Percentiles rank a stretch among this genome's conserved stretches.
phyloP scores from a whole-genome alignment of 2,329 filamentous ascomycete genomes.

The Colletotrichum sidae region DNA sequence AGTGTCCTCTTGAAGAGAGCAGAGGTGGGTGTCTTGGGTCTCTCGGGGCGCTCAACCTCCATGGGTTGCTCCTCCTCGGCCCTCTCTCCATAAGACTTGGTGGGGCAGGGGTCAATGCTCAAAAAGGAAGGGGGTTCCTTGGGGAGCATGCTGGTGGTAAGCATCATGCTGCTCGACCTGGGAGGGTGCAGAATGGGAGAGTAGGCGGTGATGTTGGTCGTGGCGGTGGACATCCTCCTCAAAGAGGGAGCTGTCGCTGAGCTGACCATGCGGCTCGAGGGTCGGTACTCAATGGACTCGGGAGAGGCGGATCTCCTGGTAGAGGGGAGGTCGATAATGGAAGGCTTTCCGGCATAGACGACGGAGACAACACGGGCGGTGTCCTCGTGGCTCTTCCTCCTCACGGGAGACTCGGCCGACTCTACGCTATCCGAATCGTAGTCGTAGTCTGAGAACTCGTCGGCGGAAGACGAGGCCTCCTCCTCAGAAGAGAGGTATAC shows the following conservation, averaged over 20 bases:
- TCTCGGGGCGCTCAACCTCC: slow-evolving; percentile 47
- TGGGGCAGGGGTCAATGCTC: slow-evolving; percentile 65
- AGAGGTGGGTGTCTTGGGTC: slow-evolving; percentile 58
- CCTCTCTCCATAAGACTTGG: slow-evolving; percentile 47
- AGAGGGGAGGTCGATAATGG: slow-evolving; percentile 61
- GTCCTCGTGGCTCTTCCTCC: slow-evolving; percentile 61
- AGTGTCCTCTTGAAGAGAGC: slow-evolving; percentile 64
- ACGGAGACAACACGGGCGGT: slow-evolving; percentile 71
- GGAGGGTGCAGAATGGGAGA: slow-evolving; percentile 50
- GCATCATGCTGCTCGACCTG: slow-evolving; percentile 57
- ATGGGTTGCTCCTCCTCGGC: slow-evolving; percentile 43
- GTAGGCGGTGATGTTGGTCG: slow-evolving; percentile 47
- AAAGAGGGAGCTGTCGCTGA: slow-evolving; percentile 45
- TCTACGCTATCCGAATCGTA: slow-evolving; percentile 53
- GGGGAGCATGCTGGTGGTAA: slow-evolving; percentile 44
- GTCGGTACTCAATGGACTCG: slow-evolving; percentile 49
- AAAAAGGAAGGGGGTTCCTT: slow-evolving; percentile 61
- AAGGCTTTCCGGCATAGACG: slow-evolving; percentile 69
- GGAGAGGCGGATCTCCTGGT: slow-evolving; percentile 57
- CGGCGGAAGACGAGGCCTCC: slow-evolving; percentile 71
- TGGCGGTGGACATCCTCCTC: slow-evolving; percentile 48
- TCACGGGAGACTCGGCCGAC: slow-evolving; percentile 41
- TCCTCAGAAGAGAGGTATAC: slow-evolving; percentile 75
- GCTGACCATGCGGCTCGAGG: slow-evolving; percentile 34
- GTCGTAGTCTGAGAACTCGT: slow-evolving; percentile 69